Evolutionary conservation across 1,139 yeast genomes (phyloP), one percentile per base, ranked within the genome.

Genomic region (Candida tropicalis): DNA sequence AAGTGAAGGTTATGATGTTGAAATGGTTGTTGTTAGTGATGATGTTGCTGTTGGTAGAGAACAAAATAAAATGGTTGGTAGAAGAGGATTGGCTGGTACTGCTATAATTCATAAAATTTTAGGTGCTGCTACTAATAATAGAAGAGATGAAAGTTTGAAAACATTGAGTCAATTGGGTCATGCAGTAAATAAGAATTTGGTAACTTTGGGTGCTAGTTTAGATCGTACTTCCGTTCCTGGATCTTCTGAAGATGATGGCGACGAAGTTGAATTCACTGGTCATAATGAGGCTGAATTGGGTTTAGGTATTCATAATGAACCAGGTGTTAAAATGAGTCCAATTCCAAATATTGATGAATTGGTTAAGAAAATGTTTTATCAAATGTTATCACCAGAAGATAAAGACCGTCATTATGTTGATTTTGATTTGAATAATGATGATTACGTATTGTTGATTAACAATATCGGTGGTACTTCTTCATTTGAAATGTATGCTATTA

Each of bases 301-400:
- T 22, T 84, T 91, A 82, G 98, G 98, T 39, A 91, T 91, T 49
- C 98, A 91, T 64, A 91, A 91, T 58, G 98, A 91, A 60, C 95
- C 97, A 0, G 97, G 97, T 45, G 73, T 79, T 50, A 79, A 84
- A 52, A 63, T 86, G 38, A 74, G 79, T 15, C 93, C 95, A 34
- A 80, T 90, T 52, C 95, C 96, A 18, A 59, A 76, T 2, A 77
- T 86, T 40, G 82, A 78, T 33, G 75, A 73, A 1, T 66, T 88
- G 43, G 64, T 83, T 42, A 68, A 71, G 32, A 68, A 70, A n/a
- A 67, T 86, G 59, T 77, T 77, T 49, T 68, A 77, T 47, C 66
- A 81, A 47, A 62, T 86, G 47, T 73, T 81, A 43, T 70, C 78
- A 35, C 63, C 70, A 5, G 61, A 65, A 3, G 95, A 86, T 55